Evolutionary conservation across 148 eudicot genomes (phyloP).

Genomic region (Vaccinium myrtillus): DNA sequence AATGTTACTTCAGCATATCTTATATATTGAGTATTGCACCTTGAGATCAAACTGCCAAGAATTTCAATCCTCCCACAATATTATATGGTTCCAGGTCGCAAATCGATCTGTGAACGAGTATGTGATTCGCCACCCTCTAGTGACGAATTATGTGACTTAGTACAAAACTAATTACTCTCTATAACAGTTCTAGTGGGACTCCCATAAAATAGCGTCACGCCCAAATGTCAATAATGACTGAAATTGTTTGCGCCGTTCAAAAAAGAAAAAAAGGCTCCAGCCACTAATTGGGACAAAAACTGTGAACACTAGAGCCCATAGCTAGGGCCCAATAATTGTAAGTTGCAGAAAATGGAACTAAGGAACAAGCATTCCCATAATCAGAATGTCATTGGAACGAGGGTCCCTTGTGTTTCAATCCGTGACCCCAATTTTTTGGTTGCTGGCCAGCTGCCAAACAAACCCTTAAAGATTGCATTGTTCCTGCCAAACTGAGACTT

Average conservation of each 20-base stretch:
- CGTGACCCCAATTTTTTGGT: conserved; percentile 17
- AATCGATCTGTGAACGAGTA: neutral
- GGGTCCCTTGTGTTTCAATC: conserved; percentile 9
- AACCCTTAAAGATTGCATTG: neutral
- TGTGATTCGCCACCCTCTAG: neutral
- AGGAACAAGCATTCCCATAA: neutral
- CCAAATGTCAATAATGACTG: too few species aligned
- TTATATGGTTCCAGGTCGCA: too few species aligned
- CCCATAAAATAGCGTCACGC: too few species aligned
- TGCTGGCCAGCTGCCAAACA: neutral
- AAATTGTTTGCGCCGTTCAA: too few species aligned
- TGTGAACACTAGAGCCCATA: neutral
- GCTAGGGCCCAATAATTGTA: neutral
- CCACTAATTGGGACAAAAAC: neutral
- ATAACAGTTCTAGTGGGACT: too few species aligned
- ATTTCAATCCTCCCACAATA: too few species aligned
- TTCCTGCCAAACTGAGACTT: neutral
- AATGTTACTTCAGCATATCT: neutral
- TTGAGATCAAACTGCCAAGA: neutral
- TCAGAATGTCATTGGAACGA: conserved; percentile 1
- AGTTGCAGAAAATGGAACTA: neutral
- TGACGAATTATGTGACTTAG: neutral
- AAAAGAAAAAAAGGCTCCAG: too few species aligned
- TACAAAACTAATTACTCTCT: neutral
- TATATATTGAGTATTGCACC: too few species aligned